Evolutionary conservation across 2,329 filamentous ascomycete species (phyloP), one percentile per base, ranked within the genome.

Genomic region (Amauroascus niger): DNA sequence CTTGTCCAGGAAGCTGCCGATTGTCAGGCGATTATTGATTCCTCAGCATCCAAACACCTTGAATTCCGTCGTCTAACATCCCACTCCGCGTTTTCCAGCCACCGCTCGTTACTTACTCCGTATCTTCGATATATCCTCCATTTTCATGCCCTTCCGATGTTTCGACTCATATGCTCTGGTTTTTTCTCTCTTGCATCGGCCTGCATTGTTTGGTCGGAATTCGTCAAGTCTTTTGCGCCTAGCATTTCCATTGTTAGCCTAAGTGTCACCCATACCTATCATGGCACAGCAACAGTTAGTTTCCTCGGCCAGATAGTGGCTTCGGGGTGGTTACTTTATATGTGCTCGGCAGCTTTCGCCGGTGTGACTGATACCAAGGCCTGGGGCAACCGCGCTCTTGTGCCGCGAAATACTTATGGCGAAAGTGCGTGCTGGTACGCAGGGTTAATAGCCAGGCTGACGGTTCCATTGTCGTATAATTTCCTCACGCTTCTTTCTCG

Each of bases 381-480:
- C n/a, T 98, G 93, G 93, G 87, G 93, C 54, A 93, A 94, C 47
- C 83, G 93, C 32, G 91, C 93, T 0, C 76, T 98, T 5, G 91
- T 97, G 45, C 82, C 81, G 55, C 83, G 93, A 54, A 93, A 95
- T 65, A 98, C 93, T 0, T 91, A 94, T 55, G 83, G 88, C 57
- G 93, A 97, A 67, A 88, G 85, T 48, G 93, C 93, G 0, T 94
- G 91, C 61, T 98, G 94, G 89, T 98, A 97, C 66, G 86, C 88
- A 1, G 83, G 88, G 55, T 88, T 96, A 67, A 87, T 96, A 9
- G 91, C 93, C 49, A 88, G 90, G 63, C 81, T 98, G 41, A 95
- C 87, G 1, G 88, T 98, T 0, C 93, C 93, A 0, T 77, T 98
- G 7, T 84, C 87, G 3, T 98, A 95, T 79, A 98, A 98, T 71